Base-by-base conservation (phyloP, 345 rosid species). In the Atalantia buxifolia region DNA sequence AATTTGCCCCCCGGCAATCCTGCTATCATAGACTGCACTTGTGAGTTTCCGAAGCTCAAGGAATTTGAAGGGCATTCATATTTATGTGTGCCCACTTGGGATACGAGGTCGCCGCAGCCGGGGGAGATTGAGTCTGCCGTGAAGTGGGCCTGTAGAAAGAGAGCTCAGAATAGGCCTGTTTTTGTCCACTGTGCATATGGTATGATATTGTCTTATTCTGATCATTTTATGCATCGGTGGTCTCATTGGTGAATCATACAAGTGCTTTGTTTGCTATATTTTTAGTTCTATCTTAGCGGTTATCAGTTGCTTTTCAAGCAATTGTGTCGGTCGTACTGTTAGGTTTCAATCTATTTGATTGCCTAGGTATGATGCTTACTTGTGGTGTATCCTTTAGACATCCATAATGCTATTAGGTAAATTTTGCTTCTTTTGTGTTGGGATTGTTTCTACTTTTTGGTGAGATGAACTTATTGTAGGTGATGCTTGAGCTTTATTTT, bases 71-170 rank as follows among this genome's bases (percentile, higher is more conserved):
- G 84, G 31, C 81, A 83, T 42, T 62, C 90, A 5, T 92, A 92
- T 79, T 80, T 92, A 7, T 90, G 97, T 61, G 69, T 92, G 33
- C 92, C 97, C 9, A 90, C 97, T 77, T 92, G 97, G 97, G 94
- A 92, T 67, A 92, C 94, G 2, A 85, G 94, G 81, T 71, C 97
- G 1, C 97, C 97, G 74, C 84, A 74, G 69, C 92, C 94, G 0
- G 89, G 79, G 53, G 88, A 90, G 79, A 92, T 92, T 30, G 97
- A 92, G 74, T 83, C 91, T 0, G 97, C 94, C 31, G 94, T 92
- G 66, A 89, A 92, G 82, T 92, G 94, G 97, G 94, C 90, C 69
- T 81, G 84, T 53, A 28, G 91, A 72, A 92, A 87, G 79, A 88
- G 94, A 79, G 90, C 90, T 69, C 90, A 79, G 84, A 88, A 86